Base-by-base conservation (phyloP, 805 yeast genomes). In the Candida chilensis region DNA sequence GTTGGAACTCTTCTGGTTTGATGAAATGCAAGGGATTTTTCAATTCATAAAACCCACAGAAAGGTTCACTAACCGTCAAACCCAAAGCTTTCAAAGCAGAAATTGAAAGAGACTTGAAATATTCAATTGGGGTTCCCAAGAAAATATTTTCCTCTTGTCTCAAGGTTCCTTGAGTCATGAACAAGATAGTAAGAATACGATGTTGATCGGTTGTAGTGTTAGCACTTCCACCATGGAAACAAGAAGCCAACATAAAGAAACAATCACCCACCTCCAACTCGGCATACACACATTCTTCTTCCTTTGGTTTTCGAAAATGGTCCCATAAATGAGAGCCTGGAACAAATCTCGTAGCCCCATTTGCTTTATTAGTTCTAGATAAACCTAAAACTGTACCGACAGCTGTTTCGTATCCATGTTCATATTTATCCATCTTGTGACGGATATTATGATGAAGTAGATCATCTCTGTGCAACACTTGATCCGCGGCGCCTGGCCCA, bases 321-420 rank as follows among this genome's bases (percentile, higher is more conserved):
- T 48, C 55, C 55, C 55, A 51, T 20, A 45, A 37, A 34, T 53
- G 60, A n/a, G 58, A 52, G 5, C 58, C 58, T 3, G 54, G 48
- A 20, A 53, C 45, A 27, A 49, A 47, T 29, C 55, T 37, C 3
- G 57, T 51, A 13, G 52, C 54, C 3, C 54, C 57, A 35, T 50
- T 51, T 13, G 27, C 42, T 25, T 38, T 45, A 19, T 8, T 19
- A 19, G 21, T 19, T 21, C 30, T 30, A 16, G 40, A 35, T 24
- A 45, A 37, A 5, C 41, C 50, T 5, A 47, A 36, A 20, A 38
- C 35, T 10, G 32, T 31, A 3, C 52, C 52, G 8, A 47, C 27
- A 14, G 39, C 35, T 15, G 49, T 34, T 27, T 47, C 52, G 4
- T 33, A 15, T 4, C 49, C 48, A 16, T 36, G 39, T 5, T 32